Conservation (phyloP, 1,284 basidiomycete genomes). For the Tausonia pullulans region DNA sequence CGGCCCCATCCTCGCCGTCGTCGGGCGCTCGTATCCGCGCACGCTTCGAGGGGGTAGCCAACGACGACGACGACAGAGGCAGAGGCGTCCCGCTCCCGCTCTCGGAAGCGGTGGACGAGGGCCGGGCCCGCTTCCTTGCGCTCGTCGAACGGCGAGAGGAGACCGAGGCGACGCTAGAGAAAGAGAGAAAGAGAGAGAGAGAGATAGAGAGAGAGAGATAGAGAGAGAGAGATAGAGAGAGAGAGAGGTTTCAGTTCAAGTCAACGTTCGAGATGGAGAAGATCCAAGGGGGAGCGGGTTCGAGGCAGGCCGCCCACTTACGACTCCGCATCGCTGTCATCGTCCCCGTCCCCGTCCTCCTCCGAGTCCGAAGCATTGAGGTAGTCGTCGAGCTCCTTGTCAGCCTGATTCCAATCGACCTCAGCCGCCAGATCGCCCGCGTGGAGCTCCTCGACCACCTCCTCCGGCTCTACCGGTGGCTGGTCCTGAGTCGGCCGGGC, state of each 20-base stretch:
- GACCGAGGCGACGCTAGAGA: neutral
- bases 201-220: neutral
- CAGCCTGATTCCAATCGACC: slow-evolving; percentile 65
- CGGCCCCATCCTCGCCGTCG: neutral
- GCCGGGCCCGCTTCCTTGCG: too few species aligned
- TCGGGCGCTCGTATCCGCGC: too few species aligned
- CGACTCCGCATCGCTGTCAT: slow-evolving; percentile 19
- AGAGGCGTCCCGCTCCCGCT: too few species aligned
- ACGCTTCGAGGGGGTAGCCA: too few species aligned
- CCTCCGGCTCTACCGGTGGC: slow-evolving; percentile 23
- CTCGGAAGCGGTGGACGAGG: too few species aligned
- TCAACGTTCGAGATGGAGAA: neutral
- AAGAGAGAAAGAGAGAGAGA: neutral
- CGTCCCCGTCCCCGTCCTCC: slow-evolving; percentile 24
- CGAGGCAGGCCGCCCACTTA: neutral
- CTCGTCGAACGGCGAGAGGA: too few species aligned
- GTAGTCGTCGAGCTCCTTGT: slow-evolving; percentile 75
- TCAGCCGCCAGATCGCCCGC: slow-evolving; percentile 14
- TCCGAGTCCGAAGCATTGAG: neutral
- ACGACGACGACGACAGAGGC: too few species aligned
- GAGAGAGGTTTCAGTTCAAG: neutral
- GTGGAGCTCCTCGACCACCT: slow-evolving; percentile 41
- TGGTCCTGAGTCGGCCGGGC: slow-evolving; percentile 16
- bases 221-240: neutral
- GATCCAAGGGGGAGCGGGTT: neutral